Percentiles rank a stretch among this genome's conserved stretches.
Conservation (phyloP, 352 stramenopile genomes). For the Phytophthora agathidicida region DNA sequence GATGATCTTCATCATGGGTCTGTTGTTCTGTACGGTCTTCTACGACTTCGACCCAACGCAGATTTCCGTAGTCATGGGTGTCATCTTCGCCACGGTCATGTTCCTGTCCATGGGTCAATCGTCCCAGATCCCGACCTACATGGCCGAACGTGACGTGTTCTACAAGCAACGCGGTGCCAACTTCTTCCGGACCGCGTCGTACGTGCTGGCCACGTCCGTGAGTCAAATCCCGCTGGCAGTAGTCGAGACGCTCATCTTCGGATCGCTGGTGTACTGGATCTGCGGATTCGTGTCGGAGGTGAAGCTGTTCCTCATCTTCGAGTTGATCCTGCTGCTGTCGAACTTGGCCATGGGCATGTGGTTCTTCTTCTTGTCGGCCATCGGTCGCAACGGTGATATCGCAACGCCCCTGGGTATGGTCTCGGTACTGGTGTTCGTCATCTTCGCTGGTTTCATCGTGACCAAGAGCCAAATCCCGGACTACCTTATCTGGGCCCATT, state of each 20-base stretch:
- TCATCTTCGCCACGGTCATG: conserved; percentile 78
- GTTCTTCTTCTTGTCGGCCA: conserved; percentile 35
- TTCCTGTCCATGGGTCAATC: conserved; percentile 78
- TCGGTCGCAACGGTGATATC: conserved; percentile 31
- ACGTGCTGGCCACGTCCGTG: conserved; percentile 54
- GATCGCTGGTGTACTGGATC: conserved; percentile 85
- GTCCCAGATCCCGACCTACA: conserved; percentile 66
- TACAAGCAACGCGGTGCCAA: conserved; percentile 86
- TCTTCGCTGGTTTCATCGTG: conserved; percentile 45
- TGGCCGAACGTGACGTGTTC: conserved; percentile 65
- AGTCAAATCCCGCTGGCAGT: conserved; percentile 45
- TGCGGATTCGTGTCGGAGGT: conserved; percentile 54
- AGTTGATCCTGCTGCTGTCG: conserved; percentile 43
- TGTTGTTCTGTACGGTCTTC: conserved; percentile 52
- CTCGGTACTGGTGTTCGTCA: conserved; percentile 45
- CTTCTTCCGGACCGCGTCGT: conserved; percentile 70
- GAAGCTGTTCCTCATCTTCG: conserved; percentile 43
- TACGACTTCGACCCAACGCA: conserved; percentile 46
- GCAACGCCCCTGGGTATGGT: conserved; percentile 51
- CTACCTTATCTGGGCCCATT: conserved; percentile 66
- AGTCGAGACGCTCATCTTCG: conserved; percentile 78
- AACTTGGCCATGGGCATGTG: conserved; percentile 50
- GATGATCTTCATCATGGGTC: conserved; percentile 50
- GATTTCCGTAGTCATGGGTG: conserved; percentile 54
- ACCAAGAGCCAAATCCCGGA: conserved; percentile 48